Evolutionary conservation across 148 eudicot genomes (phyloP).

Genomic region (Rhododendron simsii): DNA sequence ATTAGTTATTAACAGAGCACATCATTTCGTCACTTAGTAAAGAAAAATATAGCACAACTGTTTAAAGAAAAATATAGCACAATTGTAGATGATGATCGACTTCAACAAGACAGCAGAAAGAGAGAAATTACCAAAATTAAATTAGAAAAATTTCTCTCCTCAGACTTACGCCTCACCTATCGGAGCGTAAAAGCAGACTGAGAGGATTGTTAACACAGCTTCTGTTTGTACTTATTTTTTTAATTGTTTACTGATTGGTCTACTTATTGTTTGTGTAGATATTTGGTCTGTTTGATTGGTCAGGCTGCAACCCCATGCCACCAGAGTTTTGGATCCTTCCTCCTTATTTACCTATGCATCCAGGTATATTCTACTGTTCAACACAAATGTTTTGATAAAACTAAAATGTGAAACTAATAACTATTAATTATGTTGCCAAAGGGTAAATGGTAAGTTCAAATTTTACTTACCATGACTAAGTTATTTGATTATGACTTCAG

Average conservation of each 20-base stretch:
- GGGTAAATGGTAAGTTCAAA: neutral
- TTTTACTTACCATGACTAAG: neutral
- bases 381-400: neutral
- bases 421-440: neutral
- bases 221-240: neutral
- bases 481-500: neutral
- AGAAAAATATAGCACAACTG: too few species aligned
- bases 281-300: slow-evolving; percentile 43
- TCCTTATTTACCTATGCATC: slow-evolving; percentile 30
- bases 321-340: slow-evolving; percentile 44
- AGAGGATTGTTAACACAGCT: too few species aligned
- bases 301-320: slow-evolving; percentile 36
- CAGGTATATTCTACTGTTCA: slow-evolving; percentile 17
- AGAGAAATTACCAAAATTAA: too few species aligned
- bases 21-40: too few species aligned
- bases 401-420: neutral
- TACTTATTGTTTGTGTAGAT: slow-evolving; percentile 16
- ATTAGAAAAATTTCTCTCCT: too few species aligned
- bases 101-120: too few species aligned
- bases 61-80: too few species aligned
- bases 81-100: too few species aligned
- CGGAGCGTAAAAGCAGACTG: too few species aligned
- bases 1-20: too few species aligned
- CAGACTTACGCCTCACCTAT: too few species aligned
- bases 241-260: neutral